phyloP scores from a whole-genome alignment of 495 filamentous ascomycete genomes.

The Parathielavia appendiculata region DNA sequence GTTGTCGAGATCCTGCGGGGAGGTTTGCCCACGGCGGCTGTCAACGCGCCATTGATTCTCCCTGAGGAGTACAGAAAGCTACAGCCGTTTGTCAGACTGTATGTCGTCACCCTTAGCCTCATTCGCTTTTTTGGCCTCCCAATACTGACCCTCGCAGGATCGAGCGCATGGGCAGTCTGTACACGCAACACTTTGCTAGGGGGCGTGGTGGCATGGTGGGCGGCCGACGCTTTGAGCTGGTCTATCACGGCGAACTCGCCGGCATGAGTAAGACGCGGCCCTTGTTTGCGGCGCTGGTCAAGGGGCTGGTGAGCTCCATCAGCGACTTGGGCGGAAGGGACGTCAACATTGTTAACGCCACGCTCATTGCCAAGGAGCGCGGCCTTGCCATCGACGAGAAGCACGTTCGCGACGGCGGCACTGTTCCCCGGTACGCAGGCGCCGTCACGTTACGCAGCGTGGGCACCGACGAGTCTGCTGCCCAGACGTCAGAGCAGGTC shows the following conservation, averaged over 20 bases:
- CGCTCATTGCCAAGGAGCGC: slow-evolving; percentile 60
- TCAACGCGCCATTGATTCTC: slow-evolving; percentile 68
- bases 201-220: slow-evolving; percentile 29
- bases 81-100: slow-evolving; percentile 61
- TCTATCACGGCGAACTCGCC: slow-evolving; percentile 62
- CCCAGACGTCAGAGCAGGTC: slow-evolving; percentile 40
- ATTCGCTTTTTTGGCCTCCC: not conserved
- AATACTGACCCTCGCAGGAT: slow-evolving; percentile 27
- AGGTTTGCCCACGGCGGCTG: slow-evolving; percentile 60
- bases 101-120: slow-evolving; percentile 1
- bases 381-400: slow-evolving; percentile 65
- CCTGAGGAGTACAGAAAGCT: slow-evolving; percentile 66
- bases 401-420: slow-evolving; percentile 46
- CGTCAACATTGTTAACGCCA: slow-evolving; percentile 71
- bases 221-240: slow-evolving; percentile 60
- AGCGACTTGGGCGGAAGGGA: slow-evolving; percentile 53
- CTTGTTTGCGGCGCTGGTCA: slow-evolving; percentile 63
- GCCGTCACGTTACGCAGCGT: slow-evolving; percentile 53
- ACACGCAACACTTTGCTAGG: slow-evolving; percentile 62
- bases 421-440: slow-evolving; percentile 53
- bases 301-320: slow-evolving; percentile 58
- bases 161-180: slow-evolving; percentile 64
- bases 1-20: slow-evolving; percentile 62
- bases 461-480: slow-evolving; percentile 23
- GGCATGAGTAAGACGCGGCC: slow-evolving; percentile 60